Percentiles rank a stretch among this genome's conserved stretches.
phyloP scores from a whole-genome alignment of 768 basidiomycete species.

The Boletus sp. region DNA sequence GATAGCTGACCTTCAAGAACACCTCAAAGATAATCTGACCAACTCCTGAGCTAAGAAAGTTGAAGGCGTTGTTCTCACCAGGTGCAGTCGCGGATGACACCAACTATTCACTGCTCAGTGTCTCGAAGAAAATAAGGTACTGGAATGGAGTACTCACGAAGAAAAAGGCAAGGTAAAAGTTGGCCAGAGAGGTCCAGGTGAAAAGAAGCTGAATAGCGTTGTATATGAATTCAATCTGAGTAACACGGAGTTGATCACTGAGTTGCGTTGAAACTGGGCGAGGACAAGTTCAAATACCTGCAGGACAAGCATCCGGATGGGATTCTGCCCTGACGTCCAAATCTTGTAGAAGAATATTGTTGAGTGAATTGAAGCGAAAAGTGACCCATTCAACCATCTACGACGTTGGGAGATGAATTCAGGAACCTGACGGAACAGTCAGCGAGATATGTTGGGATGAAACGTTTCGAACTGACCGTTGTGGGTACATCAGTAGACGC shows the following conservation, averaged over 20 bases:
- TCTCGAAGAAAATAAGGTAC: conserved; percentile 14
- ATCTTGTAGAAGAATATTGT: conserved; percentile 87
- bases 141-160: conserved; percentile 56
- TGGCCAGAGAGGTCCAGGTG: conserved; percentile 91
- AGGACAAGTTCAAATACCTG: conserved; percentile 31
- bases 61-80: conserved; percentile 65
- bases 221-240: conserved; percentile 86
- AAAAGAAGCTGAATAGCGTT: conserved; percentile 87
- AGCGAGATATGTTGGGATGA: background rate
- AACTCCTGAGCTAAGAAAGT: conserved; percentile 69
- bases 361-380: conserved; percentile 92
- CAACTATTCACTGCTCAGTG: conserved; percentile 47
- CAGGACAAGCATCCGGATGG: conserved; percentile 78
- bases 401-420: conserved; percentile 96
- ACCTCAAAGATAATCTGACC: conserved; percentile 74
- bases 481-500: conserved; percentile 96
- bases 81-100: conserved; percentile 73
- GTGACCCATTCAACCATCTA: conserved; percentile 84
- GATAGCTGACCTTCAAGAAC: conserved; percentile 51
- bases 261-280: background rate
- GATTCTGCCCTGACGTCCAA: conserved; percentile 87
- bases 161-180: conserved; percentile 93
- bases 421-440: conserved; percentile 48
- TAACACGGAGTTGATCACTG: background rate
- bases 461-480: conserved; percentile 39